Evolutionary conservation across 2,329 filamentous ascomycete species (phyloP).

Genomic region (Aspergillus sclerotialis): DNA sequence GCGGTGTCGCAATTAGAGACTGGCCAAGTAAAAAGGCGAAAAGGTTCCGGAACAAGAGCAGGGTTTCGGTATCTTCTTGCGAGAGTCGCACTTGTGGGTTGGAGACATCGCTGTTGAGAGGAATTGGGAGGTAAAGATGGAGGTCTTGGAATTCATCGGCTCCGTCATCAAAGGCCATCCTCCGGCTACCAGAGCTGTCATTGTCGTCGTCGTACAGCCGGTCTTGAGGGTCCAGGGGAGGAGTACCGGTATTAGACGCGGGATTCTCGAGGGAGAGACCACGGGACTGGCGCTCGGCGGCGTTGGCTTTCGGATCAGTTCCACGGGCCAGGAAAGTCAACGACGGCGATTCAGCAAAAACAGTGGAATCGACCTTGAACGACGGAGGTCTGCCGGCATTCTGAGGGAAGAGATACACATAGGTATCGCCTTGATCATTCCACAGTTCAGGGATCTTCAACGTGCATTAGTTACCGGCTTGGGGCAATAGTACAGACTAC

Average conservation of each 20-base stretch:
- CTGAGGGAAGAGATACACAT: slow-evolving; percentile 56
- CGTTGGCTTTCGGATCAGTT: slow-evolving; percentile 39
- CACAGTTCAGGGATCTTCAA: slow-evolving; percentile 53
- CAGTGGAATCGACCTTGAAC: slow-evolving; percentile 54
- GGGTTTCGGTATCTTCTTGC: slow-evolving; percentile 48
- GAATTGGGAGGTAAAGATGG: slow-evolving; percentile 54
- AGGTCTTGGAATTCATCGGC: slow-evolving; percentile 37
- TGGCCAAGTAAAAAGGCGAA: slow-evolving; percentile 59
- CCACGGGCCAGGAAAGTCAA: slow-evolving; percentile 52
- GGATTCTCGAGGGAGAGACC: slow-evolving; percentile 24
- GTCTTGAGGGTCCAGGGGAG: slow-evolving; percentile 25
- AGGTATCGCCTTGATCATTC: slow-evolving; percentile 57
- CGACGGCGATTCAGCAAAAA: slow-evolving; percentile 51
- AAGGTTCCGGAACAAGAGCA: slow-evolving; percentile 56
- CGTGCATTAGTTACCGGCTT: neutral
- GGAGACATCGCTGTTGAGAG: slow-evolving; percentile 46
- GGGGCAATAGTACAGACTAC: no score
- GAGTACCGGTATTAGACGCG: slow-evolving; percentile 16
- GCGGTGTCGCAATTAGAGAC: slow-evolving; percentile 52
- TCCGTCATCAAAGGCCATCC: slow-evolving; percentile 42
- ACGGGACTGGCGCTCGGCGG: slow-evolving; percentile 21
- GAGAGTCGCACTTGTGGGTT: slow-evolving; percentile 25
- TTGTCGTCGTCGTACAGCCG: slow-evolving; percentile 27
- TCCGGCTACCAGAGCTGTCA: slow-evolving; percentile 41
- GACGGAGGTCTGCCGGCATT: slow-evolving; percentile 51